phyloP scores from a whole-genome alignment of 1,284 basidiomycete genomes.

The Kalmanozyma brasiliensis region DNA sequence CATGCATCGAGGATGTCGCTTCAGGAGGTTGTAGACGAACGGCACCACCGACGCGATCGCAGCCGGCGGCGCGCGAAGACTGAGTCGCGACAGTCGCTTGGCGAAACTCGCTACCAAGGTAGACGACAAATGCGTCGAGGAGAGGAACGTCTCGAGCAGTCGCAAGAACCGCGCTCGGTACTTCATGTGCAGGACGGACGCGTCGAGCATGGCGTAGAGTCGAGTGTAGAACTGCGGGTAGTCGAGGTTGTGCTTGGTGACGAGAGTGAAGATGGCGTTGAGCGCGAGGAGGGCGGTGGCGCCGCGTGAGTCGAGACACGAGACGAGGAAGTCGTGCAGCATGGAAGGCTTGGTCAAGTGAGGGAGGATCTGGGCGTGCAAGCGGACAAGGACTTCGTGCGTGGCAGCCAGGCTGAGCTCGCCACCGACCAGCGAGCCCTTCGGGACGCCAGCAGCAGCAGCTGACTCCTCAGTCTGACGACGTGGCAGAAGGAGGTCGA shows the following conservation, averaged over 20 bases:
- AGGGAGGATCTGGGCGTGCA: slow-evolving; percentile 86
- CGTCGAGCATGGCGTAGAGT: slow-evolving; percentile 83
- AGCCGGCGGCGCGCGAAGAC: slow-evolving; percentile 85
- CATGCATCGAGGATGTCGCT: slow-evolving; percentile 90
- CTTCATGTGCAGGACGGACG: slow-evolving; percentile 85
- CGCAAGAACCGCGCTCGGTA: slow-evolving; percentile 95
- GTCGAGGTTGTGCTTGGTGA: slow-evolving; percentile 92
- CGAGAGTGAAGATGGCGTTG: slow-evolving; percentile 90
- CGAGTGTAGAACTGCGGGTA: slow-evolving; percentile 95
- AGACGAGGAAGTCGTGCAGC: slow-evolving; percentile 93
- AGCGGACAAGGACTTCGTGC: slow-evolving; percentile 78
- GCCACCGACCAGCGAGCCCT: slow-evolving; percentile 68
- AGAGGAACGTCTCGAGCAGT: slow-evolving; percentile 86
- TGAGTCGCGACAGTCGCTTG: slow-evolving; percentile 86
- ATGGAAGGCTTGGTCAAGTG: slow-evolving; percentile 78
- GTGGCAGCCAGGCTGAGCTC: slow-evolving; percentile 69
- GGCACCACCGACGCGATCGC: slow-evolving; percentile 91
- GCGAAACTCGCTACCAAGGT: slow-evolving; percentile 91
- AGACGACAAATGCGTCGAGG: slow-evolving; percentile 89
- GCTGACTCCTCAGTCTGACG: slow-evolving; percentile 19
- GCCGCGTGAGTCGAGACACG: slow-evolving; percentile 78
- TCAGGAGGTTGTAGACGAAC: slow-evolving; percentile 93
- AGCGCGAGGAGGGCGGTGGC: slow-evolving; percentile 88
- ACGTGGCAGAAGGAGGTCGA: slow-evolving; percentile 75
- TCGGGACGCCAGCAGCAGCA: slow-evolving; percentile 8